A percentile compares a stretch with the other conserved stretches of the same genome.
These are phyloP conservation scores for Cymodocea nodosa DNA, from an alignment of 116 monocot species.

Conservation along the genomic window DNA sequence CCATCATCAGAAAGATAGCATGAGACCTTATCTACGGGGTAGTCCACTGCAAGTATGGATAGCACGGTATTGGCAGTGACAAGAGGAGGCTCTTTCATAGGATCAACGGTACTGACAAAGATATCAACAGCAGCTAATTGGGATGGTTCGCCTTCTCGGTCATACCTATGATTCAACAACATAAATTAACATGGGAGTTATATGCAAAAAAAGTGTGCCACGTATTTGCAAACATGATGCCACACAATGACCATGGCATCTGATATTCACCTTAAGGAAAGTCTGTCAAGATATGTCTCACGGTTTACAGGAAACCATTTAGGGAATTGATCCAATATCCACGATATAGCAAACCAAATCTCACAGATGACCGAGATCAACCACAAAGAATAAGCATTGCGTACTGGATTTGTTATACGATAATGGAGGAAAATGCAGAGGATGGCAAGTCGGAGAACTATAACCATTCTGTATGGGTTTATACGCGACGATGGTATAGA, in stretches of 20 bases:
- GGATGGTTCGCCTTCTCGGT: slow-evolving; percentile 64
- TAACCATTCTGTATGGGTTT: slow-evolving; percentile 79
- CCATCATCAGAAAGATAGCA: slow-evolving; percentile 87
- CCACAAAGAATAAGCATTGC: slow-evolving; percentile 61
- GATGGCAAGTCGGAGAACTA: slow-evolving; percentile 49
- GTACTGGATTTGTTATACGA: slow-evolving; percentile 63
- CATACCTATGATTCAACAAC: slow-evolving; percentile 36
- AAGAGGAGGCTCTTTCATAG: slow-evolving; percentile 70
- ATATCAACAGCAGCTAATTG: slow-evolving; percentile 77
- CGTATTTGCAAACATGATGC: background rate
- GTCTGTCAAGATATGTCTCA: slow-evolving; percentile 72
- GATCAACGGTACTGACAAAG: slow-evolving; percentile 83
- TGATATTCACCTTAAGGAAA: slow-evolving; percentile 40
- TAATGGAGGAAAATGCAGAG: slow-evolving; percentile 72
- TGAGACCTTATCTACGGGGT: slow-evolving; percentile 79
- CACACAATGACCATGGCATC: background rate
- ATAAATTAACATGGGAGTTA: background rate
- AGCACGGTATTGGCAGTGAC: slow-evolving; percentile 79
- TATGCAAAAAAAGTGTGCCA: background rate
- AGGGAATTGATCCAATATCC: slow-evolving; percentile 81
- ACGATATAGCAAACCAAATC: slow-evolving; percentile 82
- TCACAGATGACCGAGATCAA: slow-evolving; percentile 71
- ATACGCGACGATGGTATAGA: slow-evolving; percentile 63
- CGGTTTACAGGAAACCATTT: slow-evolving; percentile 79
- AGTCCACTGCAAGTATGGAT: slow-evolving; percentile 75